A percentile compares a stretch with the other conserved stretches of the same genome.
Evolutionary conservation across 768 basidiomycete genomes (phyloP).

Genomic region (Rhodosporidiobolus sp.): DNA sequence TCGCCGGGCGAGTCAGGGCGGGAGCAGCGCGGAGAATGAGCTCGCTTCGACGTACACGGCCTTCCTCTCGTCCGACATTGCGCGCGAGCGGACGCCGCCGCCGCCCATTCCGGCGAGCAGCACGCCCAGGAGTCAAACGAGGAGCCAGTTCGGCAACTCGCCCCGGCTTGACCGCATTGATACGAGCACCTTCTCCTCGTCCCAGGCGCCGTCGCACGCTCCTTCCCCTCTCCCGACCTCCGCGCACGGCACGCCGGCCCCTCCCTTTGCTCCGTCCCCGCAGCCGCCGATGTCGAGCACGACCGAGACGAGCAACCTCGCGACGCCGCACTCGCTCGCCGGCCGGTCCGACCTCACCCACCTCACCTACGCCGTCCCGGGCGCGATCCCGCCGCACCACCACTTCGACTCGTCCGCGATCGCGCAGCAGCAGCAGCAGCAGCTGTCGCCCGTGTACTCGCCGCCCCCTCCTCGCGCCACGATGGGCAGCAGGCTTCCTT

Average conservation of each 20-base stretch:
- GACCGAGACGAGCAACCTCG: background rate
- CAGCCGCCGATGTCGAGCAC: background rate
- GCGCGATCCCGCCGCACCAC: background rate
- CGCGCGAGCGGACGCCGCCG: slow-evolving; percentile 26
- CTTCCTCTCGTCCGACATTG: slow-evolving; percentile 26
- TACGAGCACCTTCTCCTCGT: background rate
- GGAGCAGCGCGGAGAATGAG: background rate
- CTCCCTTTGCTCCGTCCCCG: slow-evolving; percentile 1
- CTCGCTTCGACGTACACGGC: slow-evolving; percentile 10
- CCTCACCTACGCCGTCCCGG: slow-evolving; percentile 14
- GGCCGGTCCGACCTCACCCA: slow-evolving; percentile 10
- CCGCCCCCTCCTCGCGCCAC: background rate
- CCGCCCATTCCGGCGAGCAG: background rate
- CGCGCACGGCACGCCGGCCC: background rate
- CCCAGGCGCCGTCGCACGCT: background rate
- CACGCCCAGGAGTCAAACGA: background rate
- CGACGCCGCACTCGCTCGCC: background rate
- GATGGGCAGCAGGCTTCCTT: background rate
- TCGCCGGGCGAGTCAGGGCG: background rate
- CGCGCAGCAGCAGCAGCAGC: background rate
- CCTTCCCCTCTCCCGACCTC: background rate
- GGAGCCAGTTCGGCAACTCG: background rate
- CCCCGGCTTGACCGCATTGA: background rate
- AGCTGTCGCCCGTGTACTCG: slow-evolving; percentile 1
- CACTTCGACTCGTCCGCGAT: background rate